Base-by-base conservation (phyloP, 805 yeast species). In the Saccharomycopsis lassenensis region DNA sequence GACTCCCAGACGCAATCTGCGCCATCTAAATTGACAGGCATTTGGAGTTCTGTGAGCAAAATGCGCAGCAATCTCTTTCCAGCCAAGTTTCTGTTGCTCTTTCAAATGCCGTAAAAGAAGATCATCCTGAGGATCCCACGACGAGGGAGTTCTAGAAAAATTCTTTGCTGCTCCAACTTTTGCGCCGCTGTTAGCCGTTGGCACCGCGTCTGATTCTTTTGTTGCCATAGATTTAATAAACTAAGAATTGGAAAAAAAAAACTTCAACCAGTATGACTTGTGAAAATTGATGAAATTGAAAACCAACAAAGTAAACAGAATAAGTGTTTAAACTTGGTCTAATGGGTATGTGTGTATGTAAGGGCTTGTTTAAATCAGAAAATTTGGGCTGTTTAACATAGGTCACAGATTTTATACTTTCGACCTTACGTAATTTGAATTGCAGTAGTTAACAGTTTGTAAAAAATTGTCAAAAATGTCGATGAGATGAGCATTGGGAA, bases 1-100 rank as follows among this genome's bases (percentile, higher is more conserved):
- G 11, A 64, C 57, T 7, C 69, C 67, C 7, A 61, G 54, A 47
- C 62, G 70, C 31, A 76, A 59, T 44, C 94, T 59, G 54, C 94
- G 69, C 94, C 94, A 84, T 48, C 94, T 70, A 52, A 82, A 82
- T 58, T 82, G 93, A 49, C 94, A 82, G 2, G 93, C 93, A 52
- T 82, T 84, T 24, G 93, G 86, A 2, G 94, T 84, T 52, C 94
- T 62, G 53, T 78, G 78, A 29, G 73, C 67, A 55, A 84, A 84
- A 50, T 79, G 81, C 23, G 76, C 67, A 1, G 91, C 77, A 34
- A 84, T 83, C 46, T 84, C 94, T 55, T 84, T 75, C 94, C 94
- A 84, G 1, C 94, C 94, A 47, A 83, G 65, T 52, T 80, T 81
- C 53, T 77, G 82, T 43, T 75, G 74, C 54, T 84, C 94, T 56